Base-by-base conservation (phyloP, 2,329 filamentous ascomycete species). In the Nemania sp. region DNA sequence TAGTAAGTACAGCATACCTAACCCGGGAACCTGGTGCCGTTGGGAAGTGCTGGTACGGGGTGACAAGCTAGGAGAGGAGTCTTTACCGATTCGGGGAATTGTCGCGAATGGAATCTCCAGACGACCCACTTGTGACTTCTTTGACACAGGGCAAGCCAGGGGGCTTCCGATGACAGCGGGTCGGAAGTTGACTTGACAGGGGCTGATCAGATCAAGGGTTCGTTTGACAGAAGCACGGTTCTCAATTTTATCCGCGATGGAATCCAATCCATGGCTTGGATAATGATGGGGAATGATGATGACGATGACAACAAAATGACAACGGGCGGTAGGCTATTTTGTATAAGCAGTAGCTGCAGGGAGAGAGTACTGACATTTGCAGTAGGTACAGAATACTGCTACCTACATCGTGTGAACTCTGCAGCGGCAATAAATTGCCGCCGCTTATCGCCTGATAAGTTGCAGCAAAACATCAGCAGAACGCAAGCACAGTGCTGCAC, bases 61-160 rank as follows among this genome's bases (percentile, higher is more conserved):
- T 20, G 24, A 24, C 20, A 24, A 20, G 7, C 38, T 55, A 60
- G 18, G 26, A 11, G 22, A 32, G 63, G 27, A 63, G 66, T 63
- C 73, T 71, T 77, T 74, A 58, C 75, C 72, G 49, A 47, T 73
- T 77, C 61, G 60, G 75, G 76, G 65, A 73, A 76, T 72, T 72
- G 73, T 77, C 75, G 73, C 75, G 75, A 78, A 72, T 74, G 67
- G 62, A 65, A 73, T 60, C 58, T 24, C 57, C 24, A 41, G 24
- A 29, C 43, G 61, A 38, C 52, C 64, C 61, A 52, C 64, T 49
- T 51, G 32, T 62, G 27, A 22, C 52, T n/a, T 29, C 20, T 20
- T 64, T 62, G 64, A 59, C 64, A 67, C 47, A 45, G 51, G 64
- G 57, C 57, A 61, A 59, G 56, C 57, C 61, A 67, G 70, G 67